A percentile compares a stretch with the other conserved stretches of the same genome.
Conservation (phyloP, 2,329 filamentous ascomycete genomes). For the Myriosclerotinia scirpicola region DNA sequence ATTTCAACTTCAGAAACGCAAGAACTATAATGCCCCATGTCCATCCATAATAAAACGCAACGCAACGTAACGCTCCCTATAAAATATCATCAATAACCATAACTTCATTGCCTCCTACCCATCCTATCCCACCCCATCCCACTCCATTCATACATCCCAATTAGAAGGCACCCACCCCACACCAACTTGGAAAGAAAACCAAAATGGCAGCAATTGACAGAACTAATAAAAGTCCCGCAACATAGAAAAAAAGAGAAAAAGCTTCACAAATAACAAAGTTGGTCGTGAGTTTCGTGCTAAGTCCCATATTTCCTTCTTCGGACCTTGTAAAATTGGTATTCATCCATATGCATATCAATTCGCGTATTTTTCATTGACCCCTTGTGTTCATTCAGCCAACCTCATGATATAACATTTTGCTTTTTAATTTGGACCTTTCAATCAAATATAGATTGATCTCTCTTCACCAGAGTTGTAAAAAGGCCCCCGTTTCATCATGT, state of each 20-base stretch:
- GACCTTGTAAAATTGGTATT: constrained; percentile 6
- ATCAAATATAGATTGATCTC: constrained; percentile 11
- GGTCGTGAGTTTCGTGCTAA: neutral
- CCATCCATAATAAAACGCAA: neutral
- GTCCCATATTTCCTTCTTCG: constrained; percentile 6
- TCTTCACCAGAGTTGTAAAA: constrained; percentile 8
- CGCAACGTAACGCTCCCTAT: constrained; percentile 11
- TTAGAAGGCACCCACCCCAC: neutral
- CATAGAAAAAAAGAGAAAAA: constrained; percentile 2
- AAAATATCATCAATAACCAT: constrained; percentile 12
- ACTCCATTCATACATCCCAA: neutral
- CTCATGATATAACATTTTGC: neutral
- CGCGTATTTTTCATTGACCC: neutral
- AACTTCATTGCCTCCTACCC: constrained; percentile 5
- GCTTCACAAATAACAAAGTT: constrained; percentile 10
- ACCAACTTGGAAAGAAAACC: neutral
- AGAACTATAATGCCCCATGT: constrained; percentile 8
- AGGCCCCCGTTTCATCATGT: neutral
- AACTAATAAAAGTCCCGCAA: neutral
- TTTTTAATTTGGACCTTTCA: constrained; percentile 5
- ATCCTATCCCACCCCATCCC: neutral
- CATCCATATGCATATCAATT: constrained; percentile 2
- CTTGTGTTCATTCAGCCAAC: constrained; percentile 8
- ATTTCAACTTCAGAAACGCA: neutral
- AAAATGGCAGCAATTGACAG: constrained; percentile 8